Conservation (phyloP, 345 rosid species). For the Eucalyptus sp. region DNA sequence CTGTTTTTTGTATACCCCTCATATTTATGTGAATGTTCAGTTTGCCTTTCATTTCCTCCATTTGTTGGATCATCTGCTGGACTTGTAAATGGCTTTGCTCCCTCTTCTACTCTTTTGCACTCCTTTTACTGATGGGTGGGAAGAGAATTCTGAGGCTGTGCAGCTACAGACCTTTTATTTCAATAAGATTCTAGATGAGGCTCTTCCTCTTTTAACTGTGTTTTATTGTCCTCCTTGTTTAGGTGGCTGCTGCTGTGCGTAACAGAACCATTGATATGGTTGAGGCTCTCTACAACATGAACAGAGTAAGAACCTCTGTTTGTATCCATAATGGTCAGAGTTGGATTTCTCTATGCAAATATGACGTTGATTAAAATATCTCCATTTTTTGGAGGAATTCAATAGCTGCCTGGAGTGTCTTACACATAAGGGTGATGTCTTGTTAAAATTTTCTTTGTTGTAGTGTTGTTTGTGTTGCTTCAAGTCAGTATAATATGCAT, state of each 20-base stretch:
- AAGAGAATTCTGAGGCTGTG: neutral
- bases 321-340: neutral
- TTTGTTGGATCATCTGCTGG: neutral
- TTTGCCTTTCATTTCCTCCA: neutral
- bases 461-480: neutral
- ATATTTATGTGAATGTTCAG: neutral
- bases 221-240: neutral
- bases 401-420: neutral
- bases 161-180: neutral
- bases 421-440: neutral
- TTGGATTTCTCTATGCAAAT: neutral
- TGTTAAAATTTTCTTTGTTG: neutral
- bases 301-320: neutral
- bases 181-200: neutral
- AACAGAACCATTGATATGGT: slow-evolving; percentile 79
- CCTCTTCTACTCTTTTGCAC: neutral
- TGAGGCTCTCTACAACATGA: slow-evolving; percentile 85
- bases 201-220: neutral
- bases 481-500: neutral
- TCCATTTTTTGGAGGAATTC: neutral
- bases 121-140: neutral
- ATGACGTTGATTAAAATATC: neutral
- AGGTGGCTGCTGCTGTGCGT: slow-evolving; percentile 66
- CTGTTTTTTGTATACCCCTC: neutral
- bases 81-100: neutral